These are phyloP conservation scores for Cryphonectria radicalis DNA, from an alignment of 2,329 filamentous ascomycete genomes.

Conservation along the genomic window DNA sequence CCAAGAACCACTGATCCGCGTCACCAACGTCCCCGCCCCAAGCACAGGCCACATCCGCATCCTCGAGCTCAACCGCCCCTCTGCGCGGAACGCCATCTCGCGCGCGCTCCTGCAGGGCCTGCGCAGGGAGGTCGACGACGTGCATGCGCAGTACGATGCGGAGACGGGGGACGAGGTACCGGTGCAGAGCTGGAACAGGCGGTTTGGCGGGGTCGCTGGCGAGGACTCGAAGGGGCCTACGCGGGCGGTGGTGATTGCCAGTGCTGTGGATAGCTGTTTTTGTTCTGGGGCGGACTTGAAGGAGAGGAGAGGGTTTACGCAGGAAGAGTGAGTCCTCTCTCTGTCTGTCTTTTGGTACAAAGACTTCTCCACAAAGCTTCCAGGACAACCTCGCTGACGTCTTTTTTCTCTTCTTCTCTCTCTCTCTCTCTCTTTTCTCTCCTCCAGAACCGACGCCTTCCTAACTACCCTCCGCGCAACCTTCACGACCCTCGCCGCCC, in stretches of 20 bases:
- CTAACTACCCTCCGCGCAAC: constrained; percentile 76
- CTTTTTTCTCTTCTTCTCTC: neutral
- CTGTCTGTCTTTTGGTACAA: neutral
- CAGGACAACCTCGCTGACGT: neutral
- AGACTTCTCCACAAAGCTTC: too few relatives aligned
- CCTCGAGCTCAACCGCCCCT: constrained; percentile 82
- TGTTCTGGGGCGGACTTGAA: constrained; percentile 96
- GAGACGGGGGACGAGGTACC: constrained; percentile 56
- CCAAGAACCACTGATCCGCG: constrained; percentile 62
- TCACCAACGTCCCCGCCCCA: constrained; percentile 76
- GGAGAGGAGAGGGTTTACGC: constrained; percentile 76
- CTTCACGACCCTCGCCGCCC: constrained; percentile 70
- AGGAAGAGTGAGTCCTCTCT: constrained; percentile 68
- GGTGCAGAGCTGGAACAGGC: constrained; percentile 38
- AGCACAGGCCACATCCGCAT: constrained; percentile 84
- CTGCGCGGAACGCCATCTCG: constrained; percentile 90
- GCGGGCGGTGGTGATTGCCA: constrained; percentile 80
- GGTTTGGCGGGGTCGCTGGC: constrained; percentile 51
- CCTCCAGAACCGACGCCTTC: constrained; percentile 74
- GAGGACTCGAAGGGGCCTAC: constrained; percentile 61
- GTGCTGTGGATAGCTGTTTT: constrained; percentile 84
- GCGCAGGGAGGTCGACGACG: constrained; percentile 70
- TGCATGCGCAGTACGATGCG: constrained; percentile 66
- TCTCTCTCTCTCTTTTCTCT: too few relatives aligned
- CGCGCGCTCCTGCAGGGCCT: constrained; percentile 74